Conservation (phyloP, 129 eudicot genomes). For the Saussurea involucrata region DNA sequence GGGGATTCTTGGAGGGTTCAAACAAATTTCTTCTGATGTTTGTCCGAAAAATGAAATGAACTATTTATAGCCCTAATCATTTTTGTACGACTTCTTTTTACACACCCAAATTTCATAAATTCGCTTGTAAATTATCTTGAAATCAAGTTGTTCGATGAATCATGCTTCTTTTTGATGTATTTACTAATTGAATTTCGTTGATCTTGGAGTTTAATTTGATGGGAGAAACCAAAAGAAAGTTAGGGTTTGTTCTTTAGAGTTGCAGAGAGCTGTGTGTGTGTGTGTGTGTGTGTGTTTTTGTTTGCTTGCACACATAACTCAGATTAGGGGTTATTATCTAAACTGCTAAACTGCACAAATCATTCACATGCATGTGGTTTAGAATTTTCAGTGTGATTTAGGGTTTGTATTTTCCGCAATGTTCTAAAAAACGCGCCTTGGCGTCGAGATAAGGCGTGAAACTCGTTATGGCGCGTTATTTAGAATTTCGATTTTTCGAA, state of each 20-base stretch:
- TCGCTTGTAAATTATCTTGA: background rate
- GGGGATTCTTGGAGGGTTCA: slow-evolving; percentile 4
- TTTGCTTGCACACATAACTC: too few relatives aligned
- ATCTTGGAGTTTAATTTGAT: background rate
- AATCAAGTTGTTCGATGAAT: background rate
- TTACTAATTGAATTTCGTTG: background rate
- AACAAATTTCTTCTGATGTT: background rate
- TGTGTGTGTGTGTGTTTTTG: too few relatives aligned
- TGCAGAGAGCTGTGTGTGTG: background rate
- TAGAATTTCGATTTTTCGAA: too few relatives aligned
- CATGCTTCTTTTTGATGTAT: background rate
- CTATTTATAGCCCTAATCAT: slow-evolving; percentile 16
- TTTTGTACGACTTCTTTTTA: background rate
- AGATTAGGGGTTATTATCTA: too few relatives aligned
- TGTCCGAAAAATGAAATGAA: background rate
- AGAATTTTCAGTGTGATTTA: too few relatives aligned
- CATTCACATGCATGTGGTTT: too few relatives aligned
- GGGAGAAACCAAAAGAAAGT: background rate
- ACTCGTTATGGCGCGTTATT: too few relatives aligned
- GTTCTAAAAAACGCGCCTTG: too few relatives aligned
- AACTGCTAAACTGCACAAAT: too few relatives aligned
- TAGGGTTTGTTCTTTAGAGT: background rate
- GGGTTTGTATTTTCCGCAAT: too few relatives aligned
- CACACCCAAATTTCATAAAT: background rate
- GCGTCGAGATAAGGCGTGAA: too few relatives aligned